Evolutionary conservation across 345 rosid species (phyloP).

Genomic region (Linum tenue): DNA sequence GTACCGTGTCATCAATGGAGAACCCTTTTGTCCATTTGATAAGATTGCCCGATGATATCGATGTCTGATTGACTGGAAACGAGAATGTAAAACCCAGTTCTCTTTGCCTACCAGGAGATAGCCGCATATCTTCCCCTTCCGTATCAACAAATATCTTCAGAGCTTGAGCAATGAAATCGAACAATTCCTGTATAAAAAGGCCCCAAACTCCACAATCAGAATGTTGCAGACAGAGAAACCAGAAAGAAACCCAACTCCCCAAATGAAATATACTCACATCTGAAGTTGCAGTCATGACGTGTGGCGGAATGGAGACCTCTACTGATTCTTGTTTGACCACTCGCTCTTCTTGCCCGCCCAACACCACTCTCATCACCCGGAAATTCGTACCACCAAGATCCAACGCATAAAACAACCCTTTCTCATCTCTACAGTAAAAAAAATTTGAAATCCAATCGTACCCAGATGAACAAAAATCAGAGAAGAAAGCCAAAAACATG

Average conservation of each 20-base stretch:
- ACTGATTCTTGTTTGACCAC: conserved; percentile 60
- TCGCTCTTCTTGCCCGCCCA: conserved; percentile 59
- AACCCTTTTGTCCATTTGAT: conserved; percentile 97
- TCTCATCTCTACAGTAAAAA: conserved; percentile 45
- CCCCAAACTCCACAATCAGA: conserved; percentile 10
- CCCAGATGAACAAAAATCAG: too few species aligned
- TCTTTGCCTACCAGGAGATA: conserved; percentile 52
- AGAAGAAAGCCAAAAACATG: background rate
- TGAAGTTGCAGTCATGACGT: conserved; percentile 69
- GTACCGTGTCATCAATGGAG: conserved; percentile 41
- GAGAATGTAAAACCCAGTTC: conserved; percentile 99
- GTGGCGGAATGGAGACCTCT: conserved; percentile 82
- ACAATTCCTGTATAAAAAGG: conserved; percentile 49
- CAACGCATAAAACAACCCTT: conserved; percentile 81
- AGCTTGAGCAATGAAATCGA: conserved; percentile 59
- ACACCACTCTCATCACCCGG: conserved; percentile 74
- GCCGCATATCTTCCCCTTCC: conserved; percentile 55
- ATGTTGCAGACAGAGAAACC: background rate
- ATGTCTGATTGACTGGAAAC: conserved; percentile 83
- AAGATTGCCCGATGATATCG: conserved; percentile 72
- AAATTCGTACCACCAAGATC: conserved; percentile 98
- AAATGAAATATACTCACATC: conserved; percentile 36
- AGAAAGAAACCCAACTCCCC: background rate
- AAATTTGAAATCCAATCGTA: background rate
- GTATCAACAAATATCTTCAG: conserved; percentile 73